A percentile compares a stretch with the other conserved stretches of the same genome.
Evolutionary conservation across 106 monocot genomes (phyloP).

Genomic region (Dendrobium catenatum): DNA sequence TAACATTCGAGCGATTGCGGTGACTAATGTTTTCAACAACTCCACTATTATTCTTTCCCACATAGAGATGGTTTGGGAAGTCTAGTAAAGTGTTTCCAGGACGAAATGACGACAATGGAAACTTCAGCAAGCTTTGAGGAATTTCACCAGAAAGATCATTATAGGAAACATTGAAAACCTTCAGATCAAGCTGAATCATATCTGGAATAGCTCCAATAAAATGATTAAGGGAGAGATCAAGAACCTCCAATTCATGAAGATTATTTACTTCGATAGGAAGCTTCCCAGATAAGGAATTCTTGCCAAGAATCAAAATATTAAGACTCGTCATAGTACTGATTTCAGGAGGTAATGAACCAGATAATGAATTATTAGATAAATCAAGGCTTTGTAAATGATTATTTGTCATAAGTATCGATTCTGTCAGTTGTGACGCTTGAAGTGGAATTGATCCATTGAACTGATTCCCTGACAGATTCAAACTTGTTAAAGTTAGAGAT

Average conservation of each 20-base stretch:
- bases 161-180: slow-evolving; percentile 57
- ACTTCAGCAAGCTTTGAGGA: slow-evolving; percentile 53
- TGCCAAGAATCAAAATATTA: slow-evolving; percentile 42
- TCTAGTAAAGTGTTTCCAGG: slow-evolving; percentile 67
- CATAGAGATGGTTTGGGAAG: slow-evolving; percentile 21
- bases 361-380: slow-evolving; percentile 64
- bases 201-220: slow-evolving; percentile 71
- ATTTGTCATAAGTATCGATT: slow-evolving; percentile 40
- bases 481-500: slow-evolving; percentile 43
- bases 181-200: slow-evolving; percentile 39
- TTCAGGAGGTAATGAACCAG: slow-evolving; percentile 57
- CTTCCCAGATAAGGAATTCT: slow-evolving; percentile 64
- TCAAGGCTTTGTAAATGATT: slow-evolving; percentile 63
- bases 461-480: slow-evolving; percentile 79
- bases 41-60: slow-evolving; percentile 22
- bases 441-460: slow-evolving; percentile 61
- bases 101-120: slow-evolving; percentile 54
- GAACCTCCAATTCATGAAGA: slow-evolving; percentile 43
- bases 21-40: slow-evolving; percentile 10
- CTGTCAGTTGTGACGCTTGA: slow-evolving; percentile 45
- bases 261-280: slow-evolving; percentile 68
- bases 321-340: slow-evolving; percentile 64
- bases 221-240: slow-evolving; percentile 73
- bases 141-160: slow-evolving; percentile 76
- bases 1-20: slow-evolving; percentile 24